These are phyloP conservation scores for Ascoidea rubescens DNA, from an alignment of 805 yeast genomes.

Conservation along the genomic window DNA sequence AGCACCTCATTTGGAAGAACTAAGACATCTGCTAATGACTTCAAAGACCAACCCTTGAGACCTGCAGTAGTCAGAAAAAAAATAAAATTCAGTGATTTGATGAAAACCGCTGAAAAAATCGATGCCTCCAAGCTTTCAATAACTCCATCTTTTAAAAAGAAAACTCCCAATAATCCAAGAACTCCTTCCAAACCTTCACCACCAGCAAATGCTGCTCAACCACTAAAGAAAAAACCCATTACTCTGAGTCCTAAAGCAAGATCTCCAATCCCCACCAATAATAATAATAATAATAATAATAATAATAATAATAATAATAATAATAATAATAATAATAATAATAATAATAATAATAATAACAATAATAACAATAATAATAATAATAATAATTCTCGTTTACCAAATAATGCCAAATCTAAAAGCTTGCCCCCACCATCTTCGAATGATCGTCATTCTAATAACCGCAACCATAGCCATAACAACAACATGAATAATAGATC, in stretches of 20 bases:
- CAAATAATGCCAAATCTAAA: background rate
- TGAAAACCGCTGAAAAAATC: conserved; percentile 52
- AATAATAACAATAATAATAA: background rate
- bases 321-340: no score
- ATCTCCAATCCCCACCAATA: no score
- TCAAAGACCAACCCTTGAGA: conserved; percentile 5
- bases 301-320: no score
- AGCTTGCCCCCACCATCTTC: no score
- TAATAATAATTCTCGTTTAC: background rate
- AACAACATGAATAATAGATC: background rate
- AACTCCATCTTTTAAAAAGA: conserved; percentile 18
- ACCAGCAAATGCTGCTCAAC: background rate
- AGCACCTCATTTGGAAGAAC: background rate
- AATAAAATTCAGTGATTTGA: conserved; percentile 49
- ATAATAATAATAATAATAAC: no score
- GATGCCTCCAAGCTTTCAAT: conserved; percentile 33
- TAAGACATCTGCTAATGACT: background rate
- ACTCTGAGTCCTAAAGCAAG: background rate
- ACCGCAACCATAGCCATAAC: background rate
- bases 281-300: no score
- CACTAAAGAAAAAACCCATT: background rate
- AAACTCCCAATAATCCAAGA: background rate
- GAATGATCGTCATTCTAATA: no score
- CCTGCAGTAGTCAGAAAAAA: conserved; percentile 21
- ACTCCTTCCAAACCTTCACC: background rate